phyloP scores from a whole-genome alignment of 2,329 filamentous ascomycete species.

The Curvularia lunata region DNA sequence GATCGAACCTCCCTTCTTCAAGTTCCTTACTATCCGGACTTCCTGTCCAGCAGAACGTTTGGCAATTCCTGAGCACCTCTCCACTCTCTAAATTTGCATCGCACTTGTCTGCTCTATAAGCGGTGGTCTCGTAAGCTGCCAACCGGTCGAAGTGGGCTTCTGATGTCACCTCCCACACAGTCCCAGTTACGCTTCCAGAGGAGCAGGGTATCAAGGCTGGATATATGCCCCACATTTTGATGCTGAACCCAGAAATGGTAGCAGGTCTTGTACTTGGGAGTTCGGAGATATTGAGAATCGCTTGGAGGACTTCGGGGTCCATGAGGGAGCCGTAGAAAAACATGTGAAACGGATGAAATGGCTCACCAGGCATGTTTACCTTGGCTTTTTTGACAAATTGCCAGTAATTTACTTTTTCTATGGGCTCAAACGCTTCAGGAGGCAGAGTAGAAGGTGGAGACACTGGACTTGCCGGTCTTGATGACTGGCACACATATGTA shows the following conservation, averaged over 20 bases:
- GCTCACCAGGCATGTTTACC: slow-evolving; percentile 9
- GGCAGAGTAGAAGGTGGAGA: not conserved
- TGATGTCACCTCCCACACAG: slow-evolving; percentile 21
- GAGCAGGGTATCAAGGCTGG: slow-evolving; percentile 21
- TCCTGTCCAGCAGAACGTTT: slow-evolving; percentile 33
- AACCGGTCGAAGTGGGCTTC: slow-evolving; percentile 26
- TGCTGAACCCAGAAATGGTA: slow-evolving; percentile 32
- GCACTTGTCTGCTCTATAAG: slow-evolving; percentile 28
- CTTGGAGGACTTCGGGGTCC: slow-evolving; percentile 40
- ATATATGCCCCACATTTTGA: slow-evolving; percentile 47
- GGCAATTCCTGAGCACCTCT: slow-evolving; percentile 15
- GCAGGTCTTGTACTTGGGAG: slow-evolving; percentile 27
- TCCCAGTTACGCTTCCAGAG: slow-evolving; percentile 17
- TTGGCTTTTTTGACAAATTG: slow-evolving; percentile 8
- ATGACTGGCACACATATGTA: slow-evolving; percentile 4
- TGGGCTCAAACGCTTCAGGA: slow-evolving; percentile 3
- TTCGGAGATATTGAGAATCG: slow-evolving; percentile 33
- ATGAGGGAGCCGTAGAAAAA: slow-evolving; percentile 46
- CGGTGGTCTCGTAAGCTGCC: slow-evolving; percentile 29
- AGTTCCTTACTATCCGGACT: slow-evolving; percentile 29
- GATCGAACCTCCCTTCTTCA: slow-evolving; percentile 31
- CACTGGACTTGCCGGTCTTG: slow-evolving; percentile 3
- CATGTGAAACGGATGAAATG: slow-evolving; percentile 32
- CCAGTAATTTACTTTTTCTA: slow-evolving; percentile 8
- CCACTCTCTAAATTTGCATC: slow-evolving; percentile 21